Percentiles rank a stretch among this genome's conserved stretches.
These are phyloP conservation scores for Geranium rotundifolium DNA, from an alignment of 345 rosid genomes.

Conservation along the genomic window DNA sequence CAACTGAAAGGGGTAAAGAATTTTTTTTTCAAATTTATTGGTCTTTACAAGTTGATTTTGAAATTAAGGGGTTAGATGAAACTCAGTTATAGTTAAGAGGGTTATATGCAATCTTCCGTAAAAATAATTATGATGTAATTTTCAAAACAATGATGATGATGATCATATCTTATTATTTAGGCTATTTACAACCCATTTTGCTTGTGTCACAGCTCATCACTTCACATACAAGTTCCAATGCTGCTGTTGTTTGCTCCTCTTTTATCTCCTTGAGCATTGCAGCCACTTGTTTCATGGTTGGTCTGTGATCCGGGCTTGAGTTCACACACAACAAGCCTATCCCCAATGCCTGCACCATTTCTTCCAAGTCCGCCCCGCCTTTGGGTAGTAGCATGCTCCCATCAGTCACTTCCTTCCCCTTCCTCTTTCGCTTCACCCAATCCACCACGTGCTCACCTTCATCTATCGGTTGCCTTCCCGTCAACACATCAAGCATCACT, in stretches of 20 bases:
- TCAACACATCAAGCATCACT: slow-evolving; percentile 71
- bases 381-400: slow-evolving; percentile 37
- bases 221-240: too few relatives aligned
- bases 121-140: too few relatives aligned
- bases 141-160: too few relatives aligned
- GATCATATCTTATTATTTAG: too few relatives aligned
- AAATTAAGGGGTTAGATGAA: too few relatives aligned
- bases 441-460: slow-evolving; percentile 76
- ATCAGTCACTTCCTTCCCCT: slow-evolving; percentile 62
- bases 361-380: slow-evolving; percentile 57
- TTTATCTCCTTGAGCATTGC: slow-evolving; percentile 95
- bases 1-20: too few relatives aligned
- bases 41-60: too few relatives aligned
- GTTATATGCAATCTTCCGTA: too few relatives aligned
- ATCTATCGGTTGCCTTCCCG: slow-evolving; percentile 90
- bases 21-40: too few relatives aligned
- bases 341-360: slow-evolving; percentile 79
- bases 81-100: too few relatives aligned
- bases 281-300: slow-evolving; percentile 85
- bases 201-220: too few relatives aligned
- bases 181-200: too few relatives aligned
- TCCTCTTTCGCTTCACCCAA: slow-evolving; percentile 68
- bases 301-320: slow-evolving; percentile 66
- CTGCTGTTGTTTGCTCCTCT: slow-evolving; percentile 46
- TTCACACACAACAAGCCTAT: slow-evolving; percentile 66